phyloP scores from a whole-genome alignment of 345 rosid species.

The Citrus glauca region DNA sequence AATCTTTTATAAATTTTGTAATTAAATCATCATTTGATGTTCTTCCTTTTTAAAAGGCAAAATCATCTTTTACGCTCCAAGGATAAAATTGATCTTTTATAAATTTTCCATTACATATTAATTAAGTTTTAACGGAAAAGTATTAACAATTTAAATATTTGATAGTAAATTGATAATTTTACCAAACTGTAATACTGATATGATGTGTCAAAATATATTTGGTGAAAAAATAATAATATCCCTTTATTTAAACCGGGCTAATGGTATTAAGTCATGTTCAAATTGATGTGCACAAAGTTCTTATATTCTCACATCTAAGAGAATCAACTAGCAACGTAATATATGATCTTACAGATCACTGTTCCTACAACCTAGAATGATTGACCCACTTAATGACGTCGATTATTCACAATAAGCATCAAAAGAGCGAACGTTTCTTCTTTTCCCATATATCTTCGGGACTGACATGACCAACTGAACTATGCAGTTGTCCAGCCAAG shows the following conservation, averaged over 20 bases:
- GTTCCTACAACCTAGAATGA: background rate
- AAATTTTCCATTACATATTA: too few relatives aligned
- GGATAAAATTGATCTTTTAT: too few relatives aligned
- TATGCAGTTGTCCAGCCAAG: background rate
- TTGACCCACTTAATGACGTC: background rate
- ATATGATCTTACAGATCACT: background rate
- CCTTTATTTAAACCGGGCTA: background rate
- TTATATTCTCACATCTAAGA: background rate
- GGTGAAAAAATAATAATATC: too few relatives aligned
- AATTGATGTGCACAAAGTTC: background rate
- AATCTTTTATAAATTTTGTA: too few relatives aligned
- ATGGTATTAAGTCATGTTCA: background rate
- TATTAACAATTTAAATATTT: too few relatives aligned
- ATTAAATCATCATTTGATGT: too few relatives aligned
- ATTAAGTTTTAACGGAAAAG: too few relatives aligned
- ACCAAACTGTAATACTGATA: too few relatives aligned
- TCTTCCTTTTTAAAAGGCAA: too few relatives aligned
- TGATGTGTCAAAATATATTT: too few relatives aligned
- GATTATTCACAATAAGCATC: background rate
- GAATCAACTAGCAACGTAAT: background rate
- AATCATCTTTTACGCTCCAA: too few relatives aligned
- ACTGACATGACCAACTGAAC: background rate
- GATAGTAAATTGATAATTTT: too few relatives aligned
- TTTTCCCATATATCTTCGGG: background rate
- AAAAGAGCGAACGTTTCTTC: background rate